A percentile compares a stretch with the other conserved stretches of the same genome.
Evolutionary conservation across 495 filamentous ascomycete genomes (phyloP).

Genomic region (Hypoxylon fragiforme): DNA sequence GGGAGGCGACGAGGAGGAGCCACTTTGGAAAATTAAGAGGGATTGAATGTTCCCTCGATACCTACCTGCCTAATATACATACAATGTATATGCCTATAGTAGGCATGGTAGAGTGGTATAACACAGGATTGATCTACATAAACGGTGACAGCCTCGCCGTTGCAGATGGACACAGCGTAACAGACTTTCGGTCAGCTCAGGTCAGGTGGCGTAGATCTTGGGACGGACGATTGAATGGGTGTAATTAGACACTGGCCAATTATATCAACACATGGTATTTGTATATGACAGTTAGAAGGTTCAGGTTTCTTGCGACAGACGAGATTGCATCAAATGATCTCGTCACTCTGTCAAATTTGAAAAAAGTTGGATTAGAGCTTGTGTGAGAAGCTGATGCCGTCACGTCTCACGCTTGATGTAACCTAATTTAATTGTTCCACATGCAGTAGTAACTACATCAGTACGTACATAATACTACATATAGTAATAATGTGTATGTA

Average conservation of each 20-base stretch:
- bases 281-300: neutral
- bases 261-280: slow-evolving; percentile 23
- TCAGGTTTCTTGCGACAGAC: slow-evolving; percentile 5
- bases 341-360: slow-evolving; percentile 8
- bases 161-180: slow-evolving; percentile 12
- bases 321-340: slow-evolving; percentile 19
- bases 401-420: slow-evolving; percentile 14
- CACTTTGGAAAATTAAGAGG: slow-evolving; percentile 24
- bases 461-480: too few relatives aligned
- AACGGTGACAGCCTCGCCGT: slow-evolving; percentile 6
- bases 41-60: neutral
- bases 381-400: slow-evolving; percentile 22
- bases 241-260: slow-evolving; percentile 11
- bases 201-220: slow-evolving; percentile 10
- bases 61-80: neutral
- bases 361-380: slow-evolving; percentile 23
- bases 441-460: too few relatives aligned
- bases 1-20: slow-evolving; percentile 34
- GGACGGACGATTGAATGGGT: slow-evolving; percentile 1
- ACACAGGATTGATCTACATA: too few relatives aligned
- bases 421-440: too few relatives aligned
- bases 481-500: neutral
- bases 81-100: too few relatives aligned
- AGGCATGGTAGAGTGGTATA: too few relatives aligned
- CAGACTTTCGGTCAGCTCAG: neutral